A percentile compares a stretch with the other conserved stretches of the same genome.
phyloP scores from a whole-genome alignment of 805 yeast species.

The Yarrowia sp. region DNA sequence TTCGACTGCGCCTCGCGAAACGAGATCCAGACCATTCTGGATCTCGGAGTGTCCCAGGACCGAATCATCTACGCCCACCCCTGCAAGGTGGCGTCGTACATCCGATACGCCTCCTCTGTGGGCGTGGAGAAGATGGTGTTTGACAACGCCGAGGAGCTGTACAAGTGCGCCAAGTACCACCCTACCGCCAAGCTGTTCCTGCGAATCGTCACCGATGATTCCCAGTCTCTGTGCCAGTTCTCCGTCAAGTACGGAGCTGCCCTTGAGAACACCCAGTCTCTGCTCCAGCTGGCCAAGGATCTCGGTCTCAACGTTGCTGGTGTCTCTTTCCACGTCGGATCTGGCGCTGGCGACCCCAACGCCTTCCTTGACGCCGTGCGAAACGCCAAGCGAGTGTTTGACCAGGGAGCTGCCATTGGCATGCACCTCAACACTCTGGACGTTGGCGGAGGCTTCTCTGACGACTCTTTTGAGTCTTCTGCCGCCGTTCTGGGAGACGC shows the following conservation, averaged over 20 bases:
- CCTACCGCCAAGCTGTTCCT: slow-evolving; percentile 75
- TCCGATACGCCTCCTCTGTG: slow-evolving; percentile 68
- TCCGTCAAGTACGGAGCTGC: slow-evolving; percentile 90
- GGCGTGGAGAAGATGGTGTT: slow-evolving; percentile 80
- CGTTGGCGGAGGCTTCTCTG: slow-evolving; percentile 91
- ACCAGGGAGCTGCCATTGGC: slow-evolving; percentile 59
- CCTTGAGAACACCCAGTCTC: slow-evolving; percentile 57
- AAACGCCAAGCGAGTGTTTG: slow-evolving; percentile 75
- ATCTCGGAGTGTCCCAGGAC: slow-evolving; percentile 66
- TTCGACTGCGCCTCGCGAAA: slow-evolving; percentile 93
- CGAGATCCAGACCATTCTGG: slow-evolving; percentile 74
- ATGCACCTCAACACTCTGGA: slow-evolving; percentile 66
- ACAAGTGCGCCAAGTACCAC: slow-evolving; percentile 70
- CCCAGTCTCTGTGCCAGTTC: slow-evolving; percentile 81
- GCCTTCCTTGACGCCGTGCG: slow-evolving; percentile 72
- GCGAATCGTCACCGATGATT: slow-evolving; percentile 89
- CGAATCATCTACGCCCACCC: slow-evolving; percentile 92
- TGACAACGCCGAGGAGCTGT: slow-evolving; percentile 85
- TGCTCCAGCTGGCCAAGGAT: slow-evolving; percentile 67
- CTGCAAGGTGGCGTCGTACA: slow-evolving; percentile 83
- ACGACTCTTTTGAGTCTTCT: slow-evolving; percentile 62
- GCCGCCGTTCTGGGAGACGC: slow-evolving; percentile 64
- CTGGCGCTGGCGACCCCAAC: slow-evolving; percentile 80
- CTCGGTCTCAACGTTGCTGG: slow-evolving; percentile 75
- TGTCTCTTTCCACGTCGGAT: slow-evolving; percentile 94